Base-by-base conservation (phyloP, 768 basidiomycete genomes). In the Neoboletus brunneissimus region DNA sequence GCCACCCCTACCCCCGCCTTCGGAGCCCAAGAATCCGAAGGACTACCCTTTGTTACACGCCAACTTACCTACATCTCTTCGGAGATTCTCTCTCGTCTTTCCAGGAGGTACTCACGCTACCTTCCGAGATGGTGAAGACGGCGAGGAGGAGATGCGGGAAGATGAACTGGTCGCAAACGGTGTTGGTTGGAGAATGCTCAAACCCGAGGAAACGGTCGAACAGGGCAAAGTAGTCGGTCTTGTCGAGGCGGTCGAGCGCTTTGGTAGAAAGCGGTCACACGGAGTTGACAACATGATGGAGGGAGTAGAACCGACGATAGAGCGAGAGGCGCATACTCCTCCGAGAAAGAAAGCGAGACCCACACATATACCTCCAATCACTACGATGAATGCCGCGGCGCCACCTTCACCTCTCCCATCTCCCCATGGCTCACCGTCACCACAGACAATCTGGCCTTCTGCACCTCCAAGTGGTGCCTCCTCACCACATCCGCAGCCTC, bases 331-430 rank as follows among this genome's bases (percentile, higher is more conserved):
- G 10, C 76, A 74, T 67, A 77, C 78, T 12, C 81, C 82, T 12
- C 86, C 86, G 40, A 79, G 90, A 50, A 94, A 94, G 79, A 91
- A 88, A 69, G 84, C 87, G 6, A 82, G 89, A 63, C 79, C 81
- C 7, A 75, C 86, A 8, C 78, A 79, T 37, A 61, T 82, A 34
- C 82, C 84, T 9, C 84, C 76, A 57, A 82, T 87, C 50, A 80
- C 81, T n/a, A 83, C 85, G 1, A 74, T 86, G 40, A 86, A 83
- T 62, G 81, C 80, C 13, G 90, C 89, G 11, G 90, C 89, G 13
- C 90, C 90, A 10, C 91, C 88, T 20, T 91, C 90, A 1, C 91
- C 91, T 48, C 73, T 93, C 38, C 91, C 91, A 13, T 94, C 91
- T 12, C 91, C 91, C 20, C 87, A 87, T 72, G 90, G 89, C 25